A percentile compares a stretch with the other conserved stretches of the same genome.
These are phyloP conservation scores for Tuber microsphaerosporum DNA, from an alignment of 495 filamentous ascomycete genomes.

Conservation along the genomic window DNA sequence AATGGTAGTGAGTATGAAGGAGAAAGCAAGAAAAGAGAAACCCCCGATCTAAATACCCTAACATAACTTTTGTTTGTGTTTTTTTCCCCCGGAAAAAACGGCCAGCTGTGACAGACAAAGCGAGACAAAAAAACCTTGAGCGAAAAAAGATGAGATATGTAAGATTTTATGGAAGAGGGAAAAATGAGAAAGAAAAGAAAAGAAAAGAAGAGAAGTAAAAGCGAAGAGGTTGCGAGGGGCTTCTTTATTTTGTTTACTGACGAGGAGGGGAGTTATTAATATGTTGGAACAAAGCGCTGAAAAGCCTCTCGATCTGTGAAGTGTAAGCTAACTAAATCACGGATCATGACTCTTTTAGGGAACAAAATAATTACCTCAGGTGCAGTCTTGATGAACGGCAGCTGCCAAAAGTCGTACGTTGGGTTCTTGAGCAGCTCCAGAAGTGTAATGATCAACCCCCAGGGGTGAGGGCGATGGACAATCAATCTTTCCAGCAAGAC, in stretches of 20 bases:
- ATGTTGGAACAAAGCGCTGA: constrained; percentile 43
- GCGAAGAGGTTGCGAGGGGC: neutral
- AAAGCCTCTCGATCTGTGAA: constrained; percentile 42
- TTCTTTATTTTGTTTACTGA: constrained; percentile 13
- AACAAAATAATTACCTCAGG: constrained; percentile 22
- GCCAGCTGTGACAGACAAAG: constrained; percentile 2
- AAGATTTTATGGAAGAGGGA: neutral
- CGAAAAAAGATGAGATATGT: constrained; percentile 8
- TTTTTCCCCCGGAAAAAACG: neutral
- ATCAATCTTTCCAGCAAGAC: constrained; percentile 80
- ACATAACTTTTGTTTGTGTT: constrained; percentile 30
- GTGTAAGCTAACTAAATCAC: constrained; percentile 16
- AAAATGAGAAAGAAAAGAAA: neutral
- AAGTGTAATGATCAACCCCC: constrained; percentile 86
- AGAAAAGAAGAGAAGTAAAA: constrained; percentile 10
- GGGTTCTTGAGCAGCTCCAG: constrained; percentile 87
- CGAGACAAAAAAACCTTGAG: neutral
- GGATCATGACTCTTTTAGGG: neutral
- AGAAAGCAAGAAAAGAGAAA: constrained; percentile 12
- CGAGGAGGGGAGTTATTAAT: constrained; percentile 41
- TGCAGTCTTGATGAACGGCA: constrained; percentile 72
- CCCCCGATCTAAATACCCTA: constrained; percentile 36
- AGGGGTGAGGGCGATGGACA: constrained; percentile 88
- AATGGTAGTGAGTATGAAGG: neutral
- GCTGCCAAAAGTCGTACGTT: constrained; percentile 79